Evolutionary conservation across 768 basidiomycete species (phyloP), one percentile per base, ranked within the genome.

Genomic region (Paxillus ammoniavirescens): DNA sequence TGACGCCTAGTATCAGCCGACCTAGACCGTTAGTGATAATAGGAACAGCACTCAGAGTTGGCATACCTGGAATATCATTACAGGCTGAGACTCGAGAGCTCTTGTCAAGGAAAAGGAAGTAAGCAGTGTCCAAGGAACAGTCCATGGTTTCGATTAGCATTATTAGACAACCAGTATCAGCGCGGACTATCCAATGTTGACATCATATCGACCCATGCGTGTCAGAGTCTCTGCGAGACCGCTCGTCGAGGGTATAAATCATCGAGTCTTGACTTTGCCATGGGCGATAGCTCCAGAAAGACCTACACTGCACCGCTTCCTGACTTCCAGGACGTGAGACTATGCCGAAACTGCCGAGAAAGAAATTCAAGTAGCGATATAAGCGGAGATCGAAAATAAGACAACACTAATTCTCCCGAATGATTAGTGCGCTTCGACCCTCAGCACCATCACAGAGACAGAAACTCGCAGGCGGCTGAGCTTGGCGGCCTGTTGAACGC

Each of bases 361-460:
- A 7, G 1, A 0, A 28, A 53, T 69, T 62, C 0, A 61, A 62
- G 47, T n/a, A 51, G 5, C 60, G 68, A 54, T 70, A 59, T 0
- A 42, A 56, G 43, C 70, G 68, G 68, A 69, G 70, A 66, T 17
- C 13, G 1, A 56, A 66, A 60, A 48, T 1, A 46, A 59, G 61
- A 58, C 58, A 49, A 69, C 57, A 51, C 52, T 59, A 62, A 58
- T 59, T 45, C 53, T 51, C 47, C 59, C 42, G 55, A 45, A 59
- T 70, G 70, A 70, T 70, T 61, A 68, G 62, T 61, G 66, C 63
- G 68, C 64, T 47, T 61, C 60, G 65, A 70, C 66, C 67, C 63
- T 69, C 70, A 69, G 70, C 68, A 72, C 68, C 68, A 65, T 68
- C 68, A 68, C 68, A 66, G 66, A 72, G 68, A 65, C 68, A 70